phyloP scores from a whole-genome alignment of 2,329 filamentous ascomycete genomes.

The Neonectria sp. region DNA sequence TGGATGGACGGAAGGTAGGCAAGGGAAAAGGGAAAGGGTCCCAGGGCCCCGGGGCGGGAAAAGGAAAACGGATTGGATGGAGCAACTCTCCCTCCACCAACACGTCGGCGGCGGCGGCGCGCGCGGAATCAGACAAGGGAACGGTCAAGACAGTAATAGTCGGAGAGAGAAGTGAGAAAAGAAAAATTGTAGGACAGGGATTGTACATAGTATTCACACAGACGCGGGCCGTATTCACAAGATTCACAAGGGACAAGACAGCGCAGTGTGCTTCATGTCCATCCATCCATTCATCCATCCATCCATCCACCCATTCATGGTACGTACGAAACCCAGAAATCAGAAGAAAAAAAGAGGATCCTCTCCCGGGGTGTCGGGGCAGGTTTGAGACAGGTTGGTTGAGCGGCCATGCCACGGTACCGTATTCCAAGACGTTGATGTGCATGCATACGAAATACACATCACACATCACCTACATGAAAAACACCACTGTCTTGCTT shows the following conservation, averaged over 20 bases:
- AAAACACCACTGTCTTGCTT: too few species aligned
- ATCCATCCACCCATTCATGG: too few species aligned
- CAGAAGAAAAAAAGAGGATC: conserved; percentile 21
- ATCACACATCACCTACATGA: too few species aligned
- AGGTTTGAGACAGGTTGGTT: conserved; percentile 10
- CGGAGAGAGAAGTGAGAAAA: too few species aligned
- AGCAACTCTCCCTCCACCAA: conserved; percentile 31
- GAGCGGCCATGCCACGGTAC: too few species aligned
- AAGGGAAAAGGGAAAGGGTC: conserved; percentile 19
- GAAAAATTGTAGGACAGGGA: too few species aligned
- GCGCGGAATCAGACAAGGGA: conserved; percentile 30
- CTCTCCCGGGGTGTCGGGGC: conserved; percentile 30
- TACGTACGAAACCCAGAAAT: not conserved
- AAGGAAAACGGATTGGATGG: conserved; percentile 20
- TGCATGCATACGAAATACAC: not conserved
- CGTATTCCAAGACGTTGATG: not conserved
- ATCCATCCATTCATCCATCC: too few species aligned
- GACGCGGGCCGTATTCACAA: too few species aligned
- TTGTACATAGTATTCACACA: too few species aligned
- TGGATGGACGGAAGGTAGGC: too few species aligned
- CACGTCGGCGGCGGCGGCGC: conserved; percentile 18
- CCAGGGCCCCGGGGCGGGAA: not conserved
- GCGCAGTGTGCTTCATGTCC: too few species aligned
- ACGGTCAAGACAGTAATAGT: not conserved
- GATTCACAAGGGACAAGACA: too few species aligned